Conservation (phyloP, 2,329 filamentous ascomycete genomes). For the Xylaria sp. region DNA sequence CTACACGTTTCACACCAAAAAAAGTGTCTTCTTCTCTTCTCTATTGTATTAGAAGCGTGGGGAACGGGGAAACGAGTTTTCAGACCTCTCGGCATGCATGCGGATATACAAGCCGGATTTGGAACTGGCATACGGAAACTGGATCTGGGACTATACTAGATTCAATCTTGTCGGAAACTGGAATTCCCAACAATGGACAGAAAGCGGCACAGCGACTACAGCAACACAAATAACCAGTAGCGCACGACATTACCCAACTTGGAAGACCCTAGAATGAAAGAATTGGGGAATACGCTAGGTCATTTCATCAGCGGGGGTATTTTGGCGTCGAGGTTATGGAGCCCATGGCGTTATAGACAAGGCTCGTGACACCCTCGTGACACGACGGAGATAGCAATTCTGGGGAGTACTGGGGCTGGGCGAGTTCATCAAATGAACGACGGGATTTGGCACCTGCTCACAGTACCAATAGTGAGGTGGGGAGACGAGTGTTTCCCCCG, state of each 20-base stretch:
- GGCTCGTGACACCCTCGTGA: too few relatives aligned
- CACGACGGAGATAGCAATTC: too few relatives aligned
- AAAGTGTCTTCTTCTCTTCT: background rate
- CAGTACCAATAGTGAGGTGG: slow-evolving; percentile 13
- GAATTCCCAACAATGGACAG: slow-evolving; percentile 17
- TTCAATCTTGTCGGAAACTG: slow-evolving; percentile 15
- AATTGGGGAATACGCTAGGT: background rate
- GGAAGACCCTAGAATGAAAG: background rate
- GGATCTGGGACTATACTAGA: slow-evolving; percentile 6
- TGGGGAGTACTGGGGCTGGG: background rate
- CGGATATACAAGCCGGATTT: slow-evolving; percentile 2
- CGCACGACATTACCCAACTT: too few relatives aligned
- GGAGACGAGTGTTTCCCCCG: slow-evolving; percentile 2
- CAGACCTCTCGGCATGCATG: slow-evolving; percentile 14
- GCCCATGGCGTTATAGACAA: too few relatives aligned
- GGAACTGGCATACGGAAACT: slow-evolving; percentile 8
- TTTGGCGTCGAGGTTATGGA: too few relatives aligned
- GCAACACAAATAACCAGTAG: background rate
- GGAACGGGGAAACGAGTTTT: slow-evolving; percentile 9
- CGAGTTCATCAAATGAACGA: background rate
- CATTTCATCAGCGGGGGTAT: too few relatives aligned
- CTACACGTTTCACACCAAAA: background rate
- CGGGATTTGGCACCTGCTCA: background rate
- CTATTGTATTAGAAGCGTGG: background rate
- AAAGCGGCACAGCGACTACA: background rate